A percentile compares a stretch with the other conserved stretches of the same genome.
Conservation (phyloP, 352 stramenopile genomes). For the Thalassiosira exigua region DNA sequence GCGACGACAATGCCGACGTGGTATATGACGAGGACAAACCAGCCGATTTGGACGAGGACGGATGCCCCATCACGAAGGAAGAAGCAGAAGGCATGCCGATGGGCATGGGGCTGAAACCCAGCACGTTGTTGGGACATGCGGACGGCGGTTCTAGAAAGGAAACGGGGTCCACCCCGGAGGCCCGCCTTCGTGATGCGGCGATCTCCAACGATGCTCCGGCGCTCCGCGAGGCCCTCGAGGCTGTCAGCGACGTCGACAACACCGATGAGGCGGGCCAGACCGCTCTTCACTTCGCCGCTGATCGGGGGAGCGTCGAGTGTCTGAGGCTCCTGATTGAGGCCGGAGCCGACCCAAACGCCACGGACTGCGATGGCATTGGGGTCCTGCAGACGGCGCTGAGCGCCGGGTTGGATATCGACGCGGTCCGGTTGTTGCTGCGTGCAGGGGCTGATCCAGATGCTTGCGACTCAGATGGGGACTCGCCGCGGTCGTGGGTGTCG, state of each 20-base stretch:
- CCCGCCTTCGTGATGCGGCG: constrained; percentile 40
- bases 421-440: constrained; percentile 63
- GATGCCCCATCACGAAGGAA: constrained; percentile 46
- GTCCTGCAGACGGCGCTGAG: constrained; percentile 78
- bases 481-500: constrained; percentile 57
- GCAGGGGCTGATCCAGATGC: constrained; percentile 75
- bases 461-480: constrained; percentile 78
- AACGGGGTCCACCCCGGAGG: constrained; percentile 11
- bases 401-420: constrained; percentile 61
- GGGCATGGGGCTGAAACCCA: constrained; percentile 39
- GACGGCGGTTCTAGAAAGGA: background rate
- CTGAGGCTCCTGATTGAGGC: constrained; percentile 64
- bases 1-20: constrained; percentile 42
- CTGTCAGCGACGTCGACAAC: constrained; percentile 48
- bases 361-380: constrained; percentile 74
- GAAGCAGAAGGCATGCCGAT: constrained; percentile 24
- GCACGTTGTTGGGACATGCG: constrained; percentile 20
- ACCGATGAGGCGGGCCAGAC: constrained; percentile 70
- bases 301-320: constrained; percentile 67
- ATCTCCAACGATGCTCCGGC: constrained; percentile 32
- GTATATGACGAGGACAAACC: constrained; percentile 60
- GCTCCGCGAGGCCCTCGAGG: constrained; percentile 30
- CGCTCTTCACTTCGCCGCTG: constrained; percentile 74
- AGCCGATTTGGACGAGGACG: constrained; percentile 44
- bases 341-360: constrained; percentile 69